phyloP scores from a whole-genome alignment of 305 asterid genomes.

The Withania somnifera region DNA sequence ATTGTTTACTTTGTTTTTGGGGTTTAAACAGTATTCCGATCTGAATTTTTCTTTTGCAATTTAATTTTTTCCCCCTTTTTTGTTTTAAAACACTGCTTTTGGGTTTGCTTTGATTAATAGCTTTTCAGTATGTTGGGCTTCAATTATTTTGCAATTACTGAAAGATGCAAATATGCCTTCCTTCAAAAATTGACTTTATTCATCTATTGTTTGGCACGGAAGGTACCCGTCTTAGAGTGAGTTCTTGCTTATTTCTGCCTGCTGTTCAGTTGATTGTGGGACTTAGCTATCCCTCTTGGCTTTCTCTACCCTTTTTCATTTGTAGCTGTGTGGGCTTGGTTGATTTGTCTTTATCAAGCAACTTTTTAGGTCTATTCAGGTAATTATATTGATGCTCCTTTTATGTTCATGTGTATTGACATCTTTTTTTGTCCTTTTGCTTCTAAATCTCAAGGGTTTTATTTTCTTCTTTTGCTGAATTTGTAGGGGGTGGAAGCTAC shows the following conservation, averaged over 20 bases:
- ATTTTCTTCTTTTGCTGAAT: slow-evolving; percentile 17
- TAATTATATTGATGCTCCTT: slow-evolving; percentile 11
- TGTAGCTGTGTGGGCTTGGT: slow-evolving; percentile 96
- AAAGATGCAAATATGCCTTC: not conserved
- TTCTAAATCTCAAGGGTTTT: slow-evolving; percentile 20
- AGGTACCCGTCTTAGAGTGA: slow-evolving; percentile 95
- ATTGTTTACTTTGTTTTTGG: not conserved
- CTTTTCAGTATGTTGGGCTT: not conserved
- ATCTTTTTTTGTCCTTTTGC: slow-evolving; percentile 18
- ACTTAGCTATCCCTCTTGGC: slow-evolving; percentile 97
- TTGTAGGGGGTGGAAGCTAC: slow-evolving; percentile 97
- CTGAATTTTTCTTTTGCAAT: not conserved
- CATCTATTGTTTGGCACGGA: slow-evolving; percentile 14
- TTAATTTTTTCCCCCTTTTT: not conserved
- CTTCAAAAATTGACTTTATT: slow-evolving; percentile 8
- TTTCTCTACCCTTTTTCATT: slow-evolving; percentile 83
- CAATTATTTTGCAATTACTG: not conserved
- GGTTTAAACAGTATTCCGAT: not conserved
- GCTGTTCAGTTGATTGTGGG: slow-evolving; percentile 91
- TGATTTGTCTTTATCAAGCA: slow-evolving; percentile 93
- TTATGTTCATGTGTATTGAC: slow-evolving; percentile 11
- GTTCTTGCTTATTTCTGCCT: slow-evolving; percentile 86
- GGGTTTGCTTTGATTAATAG: not conserved
- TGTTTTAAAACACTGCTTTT: not conserved
- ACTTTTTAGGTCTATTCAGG: slow-evolving; percentile 98